Base-by-base conservation (phyloP, 192 early-diverging fungal genomes). In the Endogone sp. region DNA sequence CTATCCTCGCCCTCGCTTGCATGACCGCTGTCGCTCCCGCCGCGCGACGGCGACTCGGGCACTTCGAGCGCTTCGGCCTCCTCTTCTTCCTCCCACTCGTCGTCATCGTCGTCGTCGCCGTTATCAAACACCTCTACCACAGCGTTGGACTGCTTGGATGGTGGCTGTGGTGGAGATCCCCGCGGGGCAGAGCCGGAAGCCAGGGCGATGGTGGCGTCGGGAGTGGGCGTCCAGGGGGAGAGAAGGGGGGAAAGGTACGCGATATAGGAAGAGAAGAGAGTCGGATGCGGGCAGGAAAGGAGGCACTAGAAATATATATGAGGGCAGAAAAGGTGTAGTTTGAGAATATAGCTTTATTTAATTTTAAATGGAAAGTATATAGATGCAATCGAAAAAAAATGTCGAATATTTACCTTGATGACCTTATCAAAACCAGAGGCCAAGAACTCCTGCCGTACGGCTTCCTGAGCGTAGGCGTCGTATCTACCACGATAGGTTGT, bases 391-490 rank as follows among this genome's bases (percentile, higher is more conserved):
- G 11, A 31, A 25, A 9, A 22, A 62, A 21, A 21, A 23, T 25
- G 29, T 25, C 62, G 20, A 62, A 29, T 2, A 29, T 13, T 70
- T 73, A 79, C 77, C 70, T 71, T 79, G 44, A 70, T 62, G 28
- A 75, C 68, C 27, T 74, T 74, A 26, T 79, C 77, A 62, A 79
- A 79, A 3, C 77, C 77, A 22, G 77, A 79, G 21, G 70, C 28
- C 72, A 79, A 71, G 27, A 79, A 54, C 54, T 79, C 77, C 9
- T 71, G 25, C 2, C 77, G 69, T 44, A 79, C 66, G 22, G 64
- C 69, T 60, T 79, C 77, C 55, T 71, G 65, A 49, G 69, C 73
- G 9, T 65, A 37, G 10, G 58, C 37, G 61, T 70, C 66, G 61
- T 68, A 74, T 24, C 32, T 4, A 1, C 72, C 77, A 4, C 59